These are phyloP conservation scores for Apiospora rasikravindrae DNA, from an alignment of 2,329 filamentous ascomycete genomes.

Conservation along the genomic window DNA sequence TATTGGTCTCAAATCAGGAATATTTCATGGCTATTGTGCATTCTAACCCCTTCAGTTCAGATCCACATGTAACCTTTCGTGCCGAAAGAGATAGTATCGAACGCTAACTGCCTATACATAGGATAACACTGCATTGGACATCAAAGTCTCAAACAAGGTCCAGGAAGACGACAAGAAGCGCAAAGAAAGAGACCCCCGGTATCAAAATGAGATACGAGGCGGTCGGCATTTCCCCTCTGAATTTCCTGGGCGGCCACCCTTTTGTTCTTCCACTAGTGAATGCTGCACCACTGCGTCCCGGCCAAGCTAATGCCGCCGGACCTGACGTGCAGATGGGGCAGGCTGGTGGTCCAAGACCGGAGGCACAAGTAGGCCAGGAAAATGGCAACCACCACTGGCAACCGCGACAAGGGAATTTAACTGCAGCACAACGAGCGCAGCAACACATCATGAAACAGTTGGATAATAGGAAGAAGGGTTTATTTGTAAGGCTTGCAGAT, in stretches of 20 bases:
- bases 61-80: background rate
- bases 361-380: background rate
- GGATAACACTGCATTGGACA: background rate
- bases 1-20: background rate
- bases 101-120: background rate
- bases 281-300: background rate
- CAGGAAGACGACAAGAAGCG: conserved; percentile 16
- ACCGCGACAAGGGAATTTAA: background rate
- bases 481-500: background rate
- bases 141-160: conserved; percentile 14
- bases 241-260: background rate
- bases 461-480: background rate
- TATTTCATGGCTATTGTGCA: background rate
- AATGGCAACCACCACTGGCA: background rate
- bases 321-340: background rate
- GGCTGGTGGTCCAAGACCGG: background rate
- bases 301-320: background rate
- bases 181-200: conserved; percentile 5
- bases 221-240: background rate
- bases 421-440: background rate
- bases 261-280: background rate
- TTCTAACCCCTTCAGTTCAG: background rate
- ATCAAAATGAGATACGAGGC: background rate
- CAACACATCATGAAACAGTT: background rate
- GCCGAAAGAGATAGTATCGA: background rate